Evolutionary conservation across 2,329 filamentous ascomycete genomes (phyloP), one percentile per base, ranked within the genome.

Genomic region (Aureobasidium sp.): DNA sequence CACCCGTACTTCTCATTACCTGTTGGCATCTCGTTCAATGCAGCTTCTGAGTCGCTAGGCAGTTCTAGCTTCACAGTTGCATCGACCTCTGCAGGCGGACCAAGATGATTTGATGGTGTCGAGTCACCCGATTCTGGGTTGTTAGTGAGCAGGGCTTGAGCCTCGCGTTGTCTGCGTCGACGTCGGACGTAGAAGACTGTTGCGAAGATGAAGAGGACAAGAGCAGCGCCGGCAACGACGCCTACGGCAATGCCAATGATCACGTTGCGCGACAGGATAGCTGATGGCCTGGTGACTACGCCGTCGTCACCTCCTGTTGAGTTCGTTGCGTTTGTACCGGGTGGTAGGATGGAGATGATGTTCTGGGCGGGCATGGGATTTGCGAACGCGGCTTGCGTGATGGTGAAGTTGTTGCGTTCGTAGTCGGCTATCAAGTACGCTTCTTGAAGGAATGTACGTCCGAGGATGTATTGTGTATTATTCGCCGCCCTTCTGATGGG

Each of bases 361-460:
- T 36, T 71, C 68, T 65, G 73, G 71, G 66, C 74, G 70, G 26
- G 69, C 70, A 60, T 73, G 70, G 13, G 74, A 55, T 62, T 75
- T 71, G 26, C 71, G 68, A 66, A 74, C 9, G 47, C 47, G 5
- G 41, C 44, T 62, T 77, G 77, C n/a, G 75, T 77, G 5, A 81
- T 69, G 29, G 76, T 77, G 69, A 81, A 81, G 37, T 74, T 75
- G 37, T 73, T 68, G 17, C 76, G 73, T 64, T 81, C 78, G 72
- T 77, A 81, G 64, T 81, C 78, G 5, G 79, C 78, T 3, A 72
- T 74, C 44, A 82, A 62, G 64, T 81, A 81, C 2, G 87, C 82
- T 72, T 90, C 87, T 70, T 90, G 88, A 56, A 91, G 74, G 66
- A 90, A 90, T 0, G 83, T 81, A 39, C 87, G 80, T 12, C 88